phyloP scores from a whole-genome alignment of 2,329 filamentous ascomycete species.

The Colletotrichum gigasporum region DNA sequence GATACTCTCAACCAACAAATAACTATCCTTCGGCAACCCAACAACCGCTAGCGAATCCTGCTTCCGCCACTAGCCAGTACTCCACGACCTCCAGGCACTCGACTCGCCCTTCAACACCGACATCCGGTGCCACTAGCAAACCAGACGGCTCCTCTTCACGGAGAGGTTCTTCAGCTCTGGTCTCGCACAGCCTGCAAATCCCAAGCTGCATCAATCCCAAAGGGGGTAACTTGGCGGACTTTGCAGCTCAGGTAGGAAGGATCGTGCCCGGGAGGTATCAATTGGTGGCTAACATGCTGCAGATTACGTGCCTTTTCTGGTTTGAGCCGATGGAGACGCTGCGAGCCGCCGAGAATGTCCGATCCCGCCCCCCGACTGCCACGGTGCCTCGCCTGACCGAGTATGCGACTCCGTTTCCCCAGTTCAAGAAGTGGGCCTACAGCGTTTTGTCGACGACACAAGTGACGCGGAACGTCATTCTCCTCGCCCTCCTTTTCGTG shows the following conservation, averaged over 20 bases:
- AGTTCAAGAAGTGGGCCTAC: conserved; percentile 94
- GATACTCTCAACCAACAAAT: conserved; percentile 37
- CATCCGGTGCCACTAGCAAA: conserved; percentile 39
- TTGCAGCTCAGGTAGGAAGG: conserved; percentile 78
- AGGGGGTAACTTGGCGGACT: conserved; percentile 81
- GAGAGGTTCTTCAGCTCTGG: conserved; percentile 55
- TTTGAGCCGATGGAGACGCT: conserved; percentile 89
- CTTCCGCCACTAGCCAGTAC: conserved; percentile 28
- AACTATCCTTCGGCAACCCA: conserved; percentile 33
- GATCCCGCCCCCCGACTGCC: conserved; percentile 48
- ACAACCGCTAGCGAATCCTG: conserved; percentile 21
- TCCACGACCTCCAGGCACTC: conserved; percentile 44
- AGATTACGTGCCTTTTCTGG: conserved; percentile 98
- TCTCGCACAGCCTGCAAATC: conserved; percentile 73
- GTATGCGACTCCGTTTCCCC: conserved; percentile 79
- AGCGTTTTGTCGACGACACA: conserved; percentile 93
- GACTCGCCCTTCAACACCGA: conserved; percentile 49
- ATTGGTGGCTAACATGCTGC: conserved; percentile 26
- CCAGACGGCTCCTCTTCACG: conserved; percentile 44
- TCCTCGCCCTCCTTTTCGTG: conserved; percentile 90
- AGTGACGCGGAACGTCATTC: conserved; percentile 93
- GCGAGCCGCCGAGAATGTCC: conserved; percentile 74
- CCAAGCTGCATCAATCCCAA: conserved; percentile 79
- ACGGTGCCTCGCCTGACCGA: conserved; percentile 66
- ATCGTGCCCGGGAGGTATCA: not conserved